Evolutionary conservation across 2,329 filamentous ascomycete genomes (phyloP).

Genomic region (Colletotrichum sp.): DNA sequence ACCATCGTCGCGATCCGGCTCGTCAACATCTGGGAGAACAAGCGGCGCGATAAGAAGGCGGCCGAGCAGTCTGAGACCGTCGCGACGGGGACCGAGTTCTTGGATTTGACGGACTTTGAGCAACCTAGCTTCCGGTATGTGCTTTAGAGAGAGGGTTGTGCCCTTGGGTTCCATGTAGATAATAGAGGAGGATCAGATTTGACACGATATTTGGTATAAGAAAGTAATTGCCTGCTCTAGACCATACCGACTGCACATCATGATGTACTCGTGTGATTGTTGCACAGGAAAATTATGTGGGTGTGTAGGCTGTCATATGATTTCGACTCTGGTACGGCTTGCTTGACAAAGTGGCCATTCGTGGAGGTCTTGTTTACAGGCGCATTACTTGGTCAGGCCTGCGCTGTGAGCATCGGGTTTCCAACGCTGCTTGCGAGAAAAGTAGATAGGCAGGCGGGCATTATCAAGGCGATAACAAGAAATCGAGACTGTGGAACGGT

Average conservation of each 20-base stretch:
- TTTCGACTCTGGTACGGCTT: neutral
- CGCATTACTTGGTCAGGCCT: neutral
- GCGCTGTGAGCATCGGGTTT: neutral
- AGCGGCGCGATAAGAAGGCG: slow-evolving; percentile 28
- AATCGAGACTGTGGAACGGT: neutral
- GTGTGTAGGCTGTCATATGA: neutral
- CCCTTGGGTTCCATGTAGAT: neutral
- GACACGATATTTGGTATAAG: neutral
- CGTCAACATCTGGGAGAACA: slow-evolving; percentile 29
- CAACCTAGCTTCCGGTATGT: slow-evolving; percentile 27
- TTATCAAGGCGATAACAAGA: neutral
- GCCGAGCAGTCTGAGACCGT: slow-evolving; percentile 14
- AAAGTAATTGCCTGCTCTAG: neutral
- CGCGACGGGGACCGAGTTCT: slow-evolving; percentile 22
- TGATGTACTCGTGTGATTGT: neutral
- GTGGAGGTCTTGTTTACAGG: neutral
- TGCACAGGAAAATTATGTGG: neutral
- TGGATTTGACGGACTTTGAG: slow-evolving; percentile 29
- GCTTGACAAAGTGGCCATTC: neutral
- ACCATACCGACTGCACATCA: neutral
- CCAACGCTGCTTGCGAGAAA: neutral
- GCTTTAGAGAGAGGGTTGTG: slow-evolving; percentile 2
- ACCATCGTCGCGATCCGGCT: slow-evolving; percentile 17
- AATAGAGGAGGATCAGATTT: neutral
- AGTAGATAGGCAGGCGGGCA: neutral